phyloP scores from a whole-genome alignment of 1,139 yeast species.

The Saccharomyces hybrid region DNA sequence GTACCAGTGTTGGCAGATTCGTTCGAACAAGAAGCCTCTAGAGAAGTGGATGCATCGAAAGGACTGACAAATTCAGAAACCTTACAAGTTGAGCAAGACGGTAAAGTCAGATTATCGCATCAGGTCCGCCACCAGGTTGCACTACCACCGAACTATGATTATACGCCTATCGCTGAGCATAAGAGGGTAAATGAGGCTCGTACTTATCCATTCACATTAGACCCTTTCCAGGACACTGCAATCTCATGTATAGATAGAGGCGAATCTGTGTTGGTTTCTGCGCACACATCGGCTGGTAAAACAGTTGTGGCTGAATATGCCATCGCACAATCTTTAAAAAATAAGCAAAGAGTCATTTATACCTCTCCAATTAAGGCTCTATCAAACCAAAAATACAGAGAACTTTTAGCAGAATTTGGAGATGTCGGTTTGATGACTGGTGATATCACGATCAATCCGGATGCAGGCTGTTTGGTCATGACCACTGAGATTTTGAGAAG shows the following conservation, averaged over 20 bases:
- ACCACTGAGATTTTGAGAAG: slow-evolving; percentile 92
- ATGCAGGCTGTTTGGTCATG: slow-evolving; percentile 95
- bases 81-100: slow-evolving; percentile 34
- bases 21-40: slow-evolving; percentile 82
- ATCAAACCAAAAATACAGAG: slow-evolving; percentile 94
- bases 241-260: slow-evolving; percentile 89
- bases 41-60: slow-evolving; percentile 75
- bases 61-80: slow-evolving; percentile 46
- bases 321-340: slow-evolving; percentile 85
- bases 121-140: slow-evolving; percentile 98
- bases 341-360: slow-evolving; percentile 89
- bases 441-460: slow-evolving; percentile 94
- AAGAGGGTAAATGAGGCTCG: slow-evolving; percentile 68
- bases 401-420: slow-evolving; percentile 81
- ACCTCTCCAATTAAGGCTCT: slow-evolving; percentile 97
- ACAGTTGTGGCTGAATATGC: slow-evolving; percentile 99
- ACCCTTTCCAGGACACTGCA: slow-evolving; percentile 95
- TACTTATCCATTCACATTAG: slow-evolving; percentile 83
- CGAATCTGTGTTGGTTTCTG: slow-evolving; percentile 95
- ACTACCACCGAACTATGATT: slow-evolving; percentile 83
- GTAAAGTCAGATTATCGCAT: slow-evolving; percentile 69
- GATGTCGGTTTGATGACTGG: slow-evolving; percentile 98
- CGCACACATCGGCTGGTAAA: slow-evolving; percentile 98
- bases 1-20: slow-evolving; percentile 79
- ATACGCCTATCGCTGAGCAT: slow-evolving; percentile 82